Base-by-base conservation (phyloP, 208 protist species). In the Leishmania arabica region DNA sequence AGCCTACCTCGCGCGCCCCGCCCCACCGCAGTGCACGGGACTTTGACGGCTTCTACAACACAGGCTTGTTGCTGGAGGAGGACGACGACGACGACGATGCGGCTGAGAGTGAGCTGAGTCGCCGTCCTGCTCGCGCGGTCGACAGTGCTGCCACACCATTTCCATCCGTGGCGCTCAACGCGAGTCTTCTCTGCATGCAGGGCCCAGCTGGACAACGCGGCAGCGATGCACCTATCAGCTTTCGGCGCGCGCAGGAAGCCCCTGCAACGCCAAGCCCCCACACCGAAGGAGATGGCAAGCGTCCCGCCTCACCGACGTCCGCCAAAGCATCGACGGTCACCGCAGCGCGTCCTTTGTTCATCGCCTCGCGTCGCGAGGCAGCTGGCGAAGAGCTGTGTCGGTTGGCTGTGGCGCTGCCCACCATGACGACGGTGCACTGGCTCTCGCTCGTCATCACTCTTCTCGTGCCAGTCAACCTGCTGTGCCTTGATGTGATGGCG, bases 391-490 rank as follows among this genome's bases (percentile, higher is more conserved):
- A 80, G 47, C 49, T 86, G 9, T 53, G 51, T 34, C 66, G 78
- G 17, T 24, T 78, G 1, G 65, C 72, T 3, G 77, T 68, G 7
- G 37, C 27, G 13, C 53, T 88, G 54, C 84, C 80, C 8, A 58
- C 19, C 21, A 49, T 88, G 77, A 82, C 56, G 4, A 58, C 56
- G 19, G 66, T 77, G 6, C 72, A 72, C 24, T 42, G 72, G 42
- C 84, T 88, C 31, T 85, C 84, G 1, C 80, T 88, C 37, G 27
- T 84, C 54, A 79, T 88, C 65, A 75, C 73, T 8, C 62, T 85
- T 13, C 78, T 88, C 17, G 47, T 88, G 1, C 80, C 73, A 1
- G 31, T 85, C 24, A 84, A 88, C 81, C n/a, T 88, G 1, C 24
- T 88, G 27, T 80, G 79, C 40, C 24, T 88, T 0, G 84, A 88